Conservation (phyloP, 768 basidiomycete genomes). For the Tulasnella sp. region DNA sequence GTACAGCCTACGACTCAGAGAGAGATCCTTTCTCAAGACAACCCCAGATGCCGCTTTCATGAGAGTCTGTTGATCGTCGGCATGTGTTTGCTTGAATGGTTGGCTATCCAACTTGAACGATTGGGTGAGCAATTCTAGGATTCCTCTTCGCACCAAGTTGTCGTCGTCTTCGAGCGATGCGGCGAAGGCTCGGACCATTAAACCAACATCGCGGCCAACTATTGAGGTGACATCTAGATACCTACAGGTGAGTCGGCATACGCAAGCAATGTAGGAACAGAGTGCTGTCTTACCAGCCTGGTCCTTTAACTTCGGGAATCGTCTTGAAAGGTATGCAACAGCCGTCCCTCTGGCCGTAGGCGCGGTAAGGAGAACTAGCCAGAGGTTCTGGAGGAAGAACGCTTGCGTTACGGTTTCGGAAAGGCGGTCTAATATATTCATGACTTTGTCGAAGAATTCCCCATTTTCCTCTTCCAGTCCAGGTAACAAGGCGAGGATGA, state of each 20-base stretch:
- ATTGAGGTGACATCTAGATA: conserved; percentile 54
- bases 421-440: conserved; percentile 69
- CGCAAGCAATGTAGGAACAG: background rate
- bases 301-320: conserved; percentile 60
- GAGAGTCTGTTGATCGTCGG: conserved; percentile 69
- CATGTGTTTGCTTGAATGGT: conserved; percentile 46
- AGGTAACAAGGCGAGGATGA: conserved; percentile 86
- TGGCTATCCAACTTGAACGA: conserved; percentile 65
- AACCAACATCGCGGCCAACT: conserved; percentile 77
- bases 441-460: conserved; percentile 92
- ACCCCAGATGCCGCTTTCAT: conserved; percentile 83
- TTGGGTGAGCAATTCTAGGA: conserved; percentile 75
- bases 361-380: conserved; percentile 87
- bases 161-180: conserved; percentile 91
- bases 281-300: conserved; percentile 47
- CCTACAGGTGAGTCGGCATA: background rate
- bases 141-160: conserved; percentile 76
- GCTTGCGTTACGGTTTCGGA: conserved; percentile 76
- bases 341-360: conserved; percentile 78
- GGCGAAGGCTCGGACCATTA: conserved; percentile 82
- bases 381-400: conserved; percentile 94
- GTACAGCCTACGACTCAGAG: conserved; percentile 85
- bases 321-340: conserved; percentile 75
- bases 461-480: conserved; percentile 97
- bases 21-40: conserved; percentile 85